Evolutionary conservation across 345 rosid species (phyloP), one percentile per base, ranked within the genome.

Genomic region (Eutrema yunnanense): DNA sequence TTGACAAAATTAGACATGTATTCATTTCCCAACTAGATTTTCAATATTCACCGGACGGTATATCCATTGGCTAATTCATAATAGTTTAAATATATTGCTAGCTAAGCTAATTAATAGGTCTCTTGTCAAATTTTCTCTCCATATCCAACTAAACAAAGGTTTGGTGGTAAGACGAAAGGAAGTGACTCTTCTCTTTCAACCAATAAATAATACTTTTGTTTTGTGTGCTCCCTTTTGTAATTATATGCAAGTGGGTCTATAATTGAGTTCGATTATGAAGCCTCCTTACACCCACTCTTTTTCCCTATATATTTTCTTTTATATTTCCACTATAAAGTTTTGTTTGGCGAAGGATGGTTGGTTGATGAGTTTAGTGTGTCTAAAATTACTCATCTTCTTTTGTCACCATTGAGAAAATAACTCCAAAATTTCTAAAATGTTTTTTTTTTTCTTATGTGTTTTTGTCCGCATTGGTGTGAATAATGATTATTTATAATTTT

Each of bases 231-330:
- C 43, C 62, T 27, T 63, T 73, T 65, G 77, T 65, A 73, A 47
- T 65, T 73, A 73, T 73, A 48, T 65, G 72, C 77, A 73, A 73
- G 72, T 73, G 77, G 77, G 57, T 65, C 65, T 65, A 73, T 73
- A 73, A 73, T 73, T 73, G 65, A 65, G 77, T 55, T 65, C 47
- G 59, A 65, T 73, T 69, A 73, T 32, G 34, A 32, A 32, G 34
- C 34, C 34, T 30, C 4, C 33, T 4, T 32, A 32, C 34, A 32
- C 34, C 3, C 34, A 0, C 34, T 32, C 37, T 8, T 12, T 50
- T 27, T 6, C 0, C 16, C n/a, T 16, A 1, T 16, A 16, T 6
- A 22, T 7, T 37, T 16, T 33, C 4, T 32, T 7, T 68, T 16
- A 4, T 32, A 40, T n/a, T 56, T 44, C 36, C 55, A 46, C 54